Base-by-base conservation (phyloP, 176 grass and related monocot species). In the Eragrostis nindensis region DNA sequence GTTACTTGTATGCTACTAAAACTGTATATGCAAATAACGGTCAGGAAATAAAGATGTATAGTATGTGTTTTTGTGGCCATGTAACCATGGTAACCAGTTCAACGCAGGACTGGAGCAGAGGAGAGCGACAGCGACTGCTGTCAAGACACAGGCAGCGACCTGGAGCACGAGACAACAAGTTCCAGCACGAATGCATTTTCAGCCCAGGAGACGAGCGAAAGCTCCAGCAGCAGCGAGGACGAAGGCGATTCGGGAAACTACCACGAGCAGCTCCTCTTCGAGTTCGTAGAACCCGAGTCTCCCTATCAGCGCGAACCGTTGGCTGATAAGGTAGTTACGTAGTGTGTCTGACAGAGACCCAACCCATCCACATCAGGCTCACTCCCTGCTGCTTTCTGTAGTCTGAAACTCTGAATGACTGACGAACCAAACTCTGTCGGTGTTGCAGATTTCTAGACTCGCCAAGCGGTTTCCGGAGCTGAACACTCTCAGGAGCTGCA, bases 311-410 rank as follows among this genome's bases (percentile, higher is more conserved):
- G 90, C 0, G 80, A 91, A 41, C 94, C 91, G 18, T 46, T 93
- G 24, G 89, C 86, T 78, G 90, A 91, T 9, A 97, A 97, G 88
- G 94, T 72, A 87, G n/a, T n/a, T n/a, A n/a, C n/a, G n/a, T n/a
- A n/a, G n/a, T n/a, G n/a, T n/a, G n/a, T n/a, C n/a, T n/a, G n/a
- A n/a, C n/a, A n/a, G n/a, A n/a, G n/a, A 46, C 44, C 44, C 18
- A 16, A 11, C 40, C 42, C 27, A 13, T 1, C 8, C 12, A 3
- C 73, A 10, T 2, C 60, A 59, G 11, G 9, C 22, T 56, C 22
- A 9, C n/a, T 8, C 0, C 29, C 25, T 40, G 42, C 12, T n/a
- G 82, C 16, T n/a, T 62, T 62, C 11, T 26, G 10, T 60, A 60
- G 24, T 60, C 56, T 61, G 59, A 62, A 62, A 62, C 59, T 40